Percentiles rank a stretch among this genome's conserved stretches.
Evolutionary conservation across 2,329 filamentous ascomycete species (phyloP).

Genomic region (Akanthomyces muscarius): DNA sequence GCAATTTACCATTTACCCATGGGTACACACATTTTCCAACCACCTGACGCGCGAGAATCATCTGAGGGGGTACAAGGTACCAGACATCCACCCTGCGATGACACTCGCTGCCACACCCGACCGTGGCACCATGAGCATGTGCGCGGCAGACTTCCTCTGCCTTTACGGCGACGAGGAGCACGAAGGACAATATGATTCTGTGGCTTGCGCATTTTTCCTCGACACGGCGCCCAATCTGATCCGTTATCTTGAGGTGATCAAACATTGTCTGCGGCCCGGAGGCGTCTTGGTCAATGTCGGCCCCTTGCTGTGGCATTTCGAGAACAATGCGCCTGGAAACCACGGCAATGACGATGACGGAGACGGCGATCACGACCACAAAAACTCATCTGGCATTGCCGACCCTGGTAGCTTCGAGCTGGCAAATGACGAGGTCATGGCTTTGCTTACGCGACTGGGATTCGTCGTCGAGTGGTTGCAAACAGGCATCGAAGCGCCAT

Average conservation of each 20-base stretch:
- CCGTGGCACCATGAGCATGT: slow-evolving; percentile 80
- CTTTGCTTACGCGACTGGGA: slow-evolving; percentile 68
- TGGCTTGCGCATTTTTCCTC: slow-evolving; percentile 91
- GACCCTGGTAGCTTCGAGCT: slow-evolving; percentile 90
- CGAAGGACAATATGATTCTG: slow-evolving; percentile 66
- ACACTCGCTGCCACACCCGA: slow-evolving; percentile 39
- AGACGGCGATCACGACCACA: slow-evolving; percentile 46
- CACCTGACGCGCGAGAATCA: slow-evolving; percentile 71
- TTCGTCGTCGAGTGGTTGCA: slow-evolving; percentile 68
- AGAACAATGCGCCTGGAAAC: slow-evolving; percentile 63
- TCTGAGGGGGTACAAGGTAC: slow-evolving; percentile 66
- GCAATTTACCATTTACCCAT: slow-evolving; percentile 76
- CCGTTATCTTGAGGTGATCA: slow-evolving; percentile 80
- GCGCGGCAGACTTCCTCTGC: slow-evolving; percentile 87
- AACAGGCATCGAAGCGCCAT: slow-evolving; percentile 64
- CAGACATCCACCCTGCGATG: slow-evolving; percentile 71
- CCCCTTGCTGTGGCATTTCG: slow-evolving; percentile 93
- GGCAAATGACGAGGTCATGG: slow-evolving; percentile 80
- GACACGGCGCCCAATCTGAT: slow-evolving; percentile 94
- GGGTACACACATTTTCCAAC: slow-evolving; percentile 85
- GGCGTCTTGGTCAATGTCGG: slow-evolving; percentile 88
- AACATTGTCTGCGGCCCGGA: slow-evolving; percentile 68
- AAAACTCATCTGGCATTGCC: slow-evolving; percentile 64
- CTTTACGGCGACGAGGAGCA: slow-evolving; percentile 67
- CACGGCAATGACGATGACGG: slow-evolving; percentile 50